These are phyloP conservation scores for Candida albicans DNA, from an alignment of 1,139 yeast genomes.

Conservation along the genomic window DNA sequence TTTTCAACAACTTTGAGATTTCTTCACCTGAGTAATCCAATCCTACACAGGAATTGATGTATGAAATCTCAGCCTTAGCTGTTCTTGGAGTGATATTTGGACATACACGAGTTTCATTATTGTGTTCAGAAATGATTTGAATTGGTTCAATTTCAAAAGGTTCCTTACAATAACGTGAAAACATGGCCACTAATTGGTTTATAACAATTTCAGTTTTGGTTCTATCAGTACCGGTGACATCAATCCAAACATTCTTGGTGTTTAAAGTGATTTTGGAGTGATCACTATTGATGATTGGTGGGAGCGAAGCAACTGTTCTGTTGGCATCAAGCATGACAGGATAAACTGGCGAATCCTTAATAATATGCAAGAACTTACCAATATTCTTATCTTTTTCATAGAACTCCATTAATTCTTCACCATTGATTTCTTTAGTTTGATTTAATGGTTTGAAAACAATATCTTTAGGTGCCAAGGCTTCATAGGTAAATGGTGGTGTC, in stretches of 20 bases:
- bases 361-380: conserved; percentile 84
- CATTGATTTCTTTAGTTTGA: conserved; percentile 76
- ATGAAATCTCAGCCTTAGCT: conserved; percentile 74
- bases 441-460: conserved; percentile 82
- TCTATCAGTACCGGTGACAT: conserved; percentile 91
- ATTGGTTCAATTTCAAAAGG: conserved; percentile 89
- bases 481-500: conserved; percentile 84
- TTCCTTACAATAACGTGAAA: conserved; percentile 77
- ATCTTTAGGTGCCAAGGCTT: conserved; percentile 78
- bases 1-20: conserved; percentile 65
- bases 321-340: conserved; percentile 86
- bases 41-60: conserved; percentile 92
- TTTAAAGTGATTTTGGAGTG: conserved; percentile 83
- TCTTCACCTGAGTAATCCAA: conserved; percentile 68
- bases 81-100: conserved; percentile 72
- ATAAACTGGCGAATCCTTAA: conserved; percentile 83
- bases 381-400: conserved; percentile 89
- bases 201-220: conserved; percentile 91
- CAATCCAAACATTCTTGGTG: conserved; percentile 88
- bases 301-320: conserved; percentile 83
- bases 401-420: conserved; percentile 79
- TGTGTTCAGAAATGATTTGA: conserved; percentile 79
- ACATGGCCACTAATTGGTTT: conserved; percentile 93
- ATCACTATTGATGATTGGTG: conserved; percentile 95
- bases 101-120: conserved; percentile 70